These are phyloP conservation scores for Lentinula edodes DNA, from an alignment of 768 basidiomycete species.

Conservation along the genomic window DNA sequence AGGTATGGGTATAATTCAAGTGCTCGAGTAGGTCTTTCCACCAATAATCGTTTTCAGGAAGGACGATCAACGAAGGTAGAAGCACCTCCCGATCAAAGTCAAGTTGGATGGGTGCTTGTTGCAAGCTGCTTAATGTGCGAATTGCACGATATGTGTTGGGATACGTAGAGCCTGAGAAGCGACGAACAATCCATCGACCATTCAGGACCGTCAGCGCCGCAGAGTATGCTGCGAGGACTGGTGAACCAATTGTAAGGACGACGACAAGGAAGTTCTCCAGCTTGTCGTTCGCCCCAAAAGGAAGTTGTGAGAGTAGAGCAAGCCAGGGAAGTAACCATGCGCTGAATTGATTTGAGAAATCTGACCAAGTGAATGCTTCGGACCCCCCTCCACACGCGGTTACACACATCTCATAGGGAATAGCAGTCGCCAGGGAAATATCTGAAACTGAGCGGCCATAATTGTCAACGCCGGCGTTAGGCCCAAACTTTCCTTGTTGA, in stretches of 20 bases:
- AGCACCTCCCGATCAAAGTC: conserved; percentile 17
- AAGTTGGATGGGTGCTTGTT: conserved; percentile 34
- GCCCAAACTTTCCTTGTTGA: not conserved
- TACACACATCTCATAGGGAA: conserved; percentile 1
- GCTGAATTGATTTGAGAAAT: conserved; percentile 33
- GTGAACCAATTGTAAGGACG: conserved; percentile 39
- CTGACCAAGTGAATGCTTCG: conserved; percentile 17
- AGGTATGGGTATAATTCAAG: conserved; percentile 32
- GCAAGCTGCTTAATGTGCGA: conserved; percentile 30
- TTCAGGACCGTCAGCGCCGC: conserved; percentile 37
- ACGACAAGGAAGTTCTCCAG: conserved; percentile 37
- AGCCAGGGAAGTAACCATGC: conserved; percentile 46
- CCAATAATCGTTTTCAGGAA: conserved; percentile 36
- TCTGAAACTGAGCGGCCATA: not conserved
- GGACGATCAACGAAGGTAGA: conserved; percentile 35
- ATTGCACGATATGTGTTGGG: conserved; percentile 26
- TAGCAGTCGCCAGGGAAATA: not conserved
- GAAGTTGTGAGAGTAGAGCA: conserved; percentile 43
- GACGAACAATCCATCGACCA: conserved; percentile 33
- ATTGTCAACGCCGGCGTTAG: not conserved
- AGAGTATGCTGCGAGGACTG: conserved; percentile 40
- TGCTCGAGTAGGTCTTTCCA: conserved; percentile 27
- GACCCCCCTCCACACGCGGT: not conserved
- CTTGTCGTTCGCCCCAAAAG: conserved; percentile 34
- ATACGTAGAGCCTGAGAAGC: conserved; percentile 23